Percentiles rank a stretch among this genome's conserved stretches.
These are phyloP conservation scores for Larix kaempferi DNA, from an alignment of 75 land plant species.

Conservation along the genomic window DNA sequence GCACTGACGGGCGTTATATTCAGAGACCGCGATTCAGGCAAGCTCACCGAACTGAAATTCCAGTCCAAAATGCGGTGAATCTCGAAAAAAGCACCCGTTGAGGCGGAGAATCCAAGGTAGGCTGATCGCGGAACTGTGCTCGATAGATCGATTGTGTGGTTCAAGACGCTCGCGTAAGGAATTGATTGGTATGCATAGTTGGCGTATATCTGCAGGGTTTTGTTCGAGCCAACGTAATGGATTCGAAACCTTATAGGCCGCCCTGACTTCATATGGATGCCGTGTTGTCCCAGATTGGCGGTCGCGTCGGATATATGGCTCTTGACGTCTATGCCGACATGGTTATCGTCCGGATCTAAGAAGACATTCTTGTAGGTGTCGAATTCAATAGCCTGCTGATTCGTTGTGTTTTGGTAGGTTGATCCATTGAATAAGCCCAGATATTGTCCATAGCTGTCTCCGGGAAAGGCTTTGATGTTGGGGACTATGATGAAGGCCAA, in stretches of 20 bases:
- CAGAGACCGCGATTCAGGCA: not conserved
- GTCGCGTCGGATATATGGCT: no score
- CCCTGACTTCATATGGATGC: no score
- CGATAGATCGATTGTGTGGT: no score
- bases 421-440: conserved; percentile 32
- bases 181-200: no score
- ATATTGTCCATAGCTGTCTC: conserved; percentile 33
- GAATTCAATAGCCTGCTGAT: conserved; percentile 39
- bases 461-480: not conserved
- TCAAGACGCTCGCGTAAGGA: no score
- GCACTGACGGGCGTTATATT: not conserved
- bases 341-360: conserved; percentile 37
- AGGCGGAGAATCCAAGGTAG: no score
- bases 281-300: no score
- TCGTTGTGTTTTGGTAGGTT: not conserved
- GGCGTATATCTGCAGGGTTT: no score
- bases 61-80: conserved; percentile 14
- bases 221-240: no score
- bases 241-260: no score
- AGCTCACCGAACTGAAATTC: conserved; percentile 17
- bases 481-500: conserved; percentile 40
- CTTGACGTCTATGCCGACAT: conserved; percentile 47
- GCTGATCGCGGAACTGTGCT: no score
- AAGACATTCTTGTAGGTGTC: conserved; percentile 37
- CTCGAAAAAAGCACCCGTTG: no score